phyloP scores from a whole-genome alignment of 257 asterid species.

The Anisodus acutangulus region DNA sequence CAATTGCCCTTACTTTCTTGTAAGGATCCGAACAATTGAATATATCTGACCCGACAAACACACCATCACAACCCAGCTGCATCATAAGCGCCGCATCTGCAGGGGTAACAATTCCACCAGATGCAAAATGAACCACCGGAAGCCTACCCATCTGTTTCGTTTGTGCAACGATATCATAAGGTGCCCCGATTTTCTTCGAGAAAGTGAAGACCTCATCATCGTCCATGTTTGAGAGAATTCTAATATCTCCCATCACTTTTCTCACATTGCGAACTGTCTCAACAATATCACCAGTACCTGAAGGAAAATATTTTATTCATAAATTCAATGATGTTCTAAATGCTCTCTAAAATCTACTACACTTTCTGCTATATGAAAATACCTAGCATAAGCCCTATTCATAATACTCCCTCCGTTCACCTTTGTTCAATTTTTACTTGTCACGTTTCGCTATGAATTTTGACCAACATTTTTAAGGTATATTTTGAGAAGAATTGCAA shows the following conservation, averaged over 20 bases:
- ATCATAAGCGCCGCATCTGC: conserved; percentile 91
- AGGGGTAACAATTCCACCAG: conserved; percentile 85
- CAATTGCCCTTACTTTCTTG: conserved; percentile 62
- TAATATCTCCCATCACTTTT: conserved; percentile 71
- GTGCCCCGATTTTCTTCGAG: conserved; percentile 65
- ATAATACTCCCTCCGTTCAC: too few relatives aligned
- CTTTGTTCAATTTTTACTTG: too few relatives aligned
- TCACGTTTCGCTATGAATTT: too few relatives aligned
- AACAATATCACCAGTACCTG: conserved; percentile 53
- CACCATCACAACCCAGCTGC: conserved; percentile 90
- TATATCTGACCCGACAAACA: conserved; percentile 62
- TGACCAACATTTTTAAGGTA: too few relatives aligned
- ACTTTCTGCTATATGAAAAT: too few relatives aligned
- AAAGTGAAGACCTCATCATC: conserved; percentile 86
- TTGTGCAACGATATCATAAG: conserved; percentile 78
- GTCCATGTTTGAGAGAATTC: conserved; percentile 75
- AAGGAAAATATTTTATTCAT: not conserved
- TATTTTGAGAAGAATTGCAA: too few relatives aligned
- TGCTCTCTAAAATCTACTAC: too few relatives aligned
- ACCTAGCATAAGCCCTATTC: too few relatives aligned
- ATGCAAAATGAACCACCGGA: conserved; percentile 87
- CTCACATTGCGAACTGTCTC: conserved; percentile 72
- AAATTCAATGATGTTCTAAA: too few relatives aligned
- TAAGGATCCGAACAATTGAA: conserved; percentile 65
- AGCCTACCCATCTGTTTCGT: conserved; percentile 87